These are phyloP conservation scores for Pseudogymnoascus sp. DNA, from an alignment of 2,329 filamentous ascomycete species.

Conservation along the genomic window DNA sequence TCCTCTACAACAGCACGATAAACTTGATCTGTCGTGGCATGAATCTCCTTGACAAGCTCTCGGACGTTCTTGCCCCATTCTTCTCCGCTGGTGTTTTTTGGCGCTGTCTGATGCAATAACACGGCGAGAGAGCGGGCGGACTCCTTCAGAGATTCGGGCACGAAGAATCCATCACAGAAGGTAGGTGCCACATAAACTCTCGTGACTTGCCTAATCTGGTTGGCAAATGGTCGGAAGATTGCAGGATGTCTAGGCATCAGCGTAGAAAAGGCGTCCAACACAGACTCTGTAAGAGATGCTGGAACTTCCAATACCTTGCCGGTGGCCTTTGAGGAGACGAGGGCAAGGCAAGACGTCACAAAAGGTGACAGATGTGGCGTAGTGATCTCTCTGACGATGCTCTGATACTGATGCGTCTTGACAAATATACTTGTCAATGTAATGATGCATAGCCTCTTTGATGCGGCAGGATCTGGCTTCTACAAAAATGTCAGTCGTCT, in stretches of 20 bases:
- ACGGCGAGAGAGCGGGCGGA: conserved; percentile 58
- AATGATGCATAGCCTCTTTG: conserved; percentile 69
- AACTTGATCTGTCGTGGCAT: conserved; percentile 64
- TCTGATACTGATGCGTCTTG: conserved; percentile 72
- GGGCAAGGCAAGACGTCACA: conserved; percentile 61
- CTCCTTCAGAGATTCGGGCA: conserved; percentile 44
- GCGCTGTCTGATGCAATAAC: conserved; percentile 68
- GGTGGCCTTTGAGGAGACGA: conserved; percentile 40
- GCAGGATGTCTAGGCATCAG: conserved; percentile 75
- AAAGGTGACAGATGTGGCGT: conserved; percentile 73
- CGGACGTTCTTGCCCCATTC: conserved; percentile 68
- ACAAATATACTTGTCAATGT: conserved; percentile 76
- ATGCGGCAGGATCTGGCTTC: conserved; percentile 68
- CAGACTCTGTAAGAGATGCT: conserved; percentile 49
- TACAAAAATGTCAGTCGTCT: conserved; percentile 28
- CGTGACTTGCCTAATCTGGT: conserved; percentile 56
- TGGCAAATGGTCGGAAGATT: conserved; percentile 67
- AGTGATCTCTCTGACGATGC: conserved; percentile 76
- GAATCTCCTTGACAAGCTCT: conserved; percentile 52
- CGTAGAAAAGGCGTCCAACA: conserved; percentile 62
- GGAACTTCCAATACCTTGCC: conserved; percentile 34
- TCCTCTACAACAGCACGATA: conserved; percentile 74
- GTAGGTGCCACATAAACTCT: conserved; percentile 56
- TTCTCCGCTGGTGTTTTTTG: conserved; percentile 66
- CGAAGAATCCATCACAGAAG: conserved; percentile 38